Conservation (phyloP, 1,284 basidiomycete genomes). For the Austroboletus novae-zelandiae region DNA sequence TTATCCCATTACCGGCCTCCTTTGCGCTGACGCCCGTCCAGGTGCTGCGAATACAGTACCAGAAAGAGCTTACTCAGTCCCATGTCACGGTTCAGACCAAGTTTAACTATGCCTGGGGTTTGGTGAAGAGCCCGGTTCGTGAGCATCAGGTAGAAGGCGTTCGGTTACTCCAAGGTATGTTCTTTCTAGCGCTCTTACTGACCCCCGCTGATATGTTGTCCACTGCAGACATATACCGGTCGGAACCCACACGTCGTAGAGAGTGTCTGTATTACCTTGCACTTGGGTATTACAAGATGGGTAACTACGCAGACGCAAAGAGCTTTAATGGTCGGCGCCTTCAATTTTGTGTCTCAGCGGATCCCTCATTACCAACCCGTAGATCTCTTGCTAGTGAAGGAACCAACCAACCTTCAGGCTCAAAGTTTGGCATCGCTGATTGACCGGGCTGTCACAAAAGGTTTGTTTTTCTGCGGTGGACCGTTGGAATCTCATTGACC, state of each 20-base stretch:
- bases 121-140: conserved; percentile 83
- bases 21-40: conserved; percentile 31
- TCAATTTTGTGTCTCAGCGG: background rate
- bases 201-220: conserved; percentile 4
- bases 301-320: conserved; percentile 91
- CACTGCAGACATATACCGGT: conserved; percentile 81
- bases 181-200: background rate
- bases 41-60: conserved; percentile 86
- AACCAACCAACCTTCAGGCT: conserved; percentile 93
- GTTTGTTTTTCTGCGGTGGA: conserved; percentile 39
- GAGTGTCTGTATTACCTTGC: conserved; percentile 98
- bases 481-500: conserved; percentile 1
- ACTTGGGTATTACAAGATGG: conserved; percentile 96
- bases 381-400: conserved; percentile 90
- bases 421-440: conserved; percentile 84
- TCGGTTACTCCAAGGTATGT: conserved; percentile 83
- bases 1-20: background rate
- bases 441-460: conserved; percentile 83
- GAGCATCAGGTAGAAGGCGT: conserved; percentile 92
- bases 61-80: conserved; percentile 80
- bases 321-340: conserved; percentile 82
- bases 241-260: conserved; percentile 83
- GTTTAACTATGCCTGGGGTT: conserved; percentile 98
- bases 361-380: conserved; percentile 5
- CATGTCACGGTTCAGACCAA: conserved; percentile 95